Evolutionary conservation across 768 basidiomycete species (phyloP), one percentile per base, ranked within the genome.

Genomic region (Xanthoconium stramineum): DNA sequence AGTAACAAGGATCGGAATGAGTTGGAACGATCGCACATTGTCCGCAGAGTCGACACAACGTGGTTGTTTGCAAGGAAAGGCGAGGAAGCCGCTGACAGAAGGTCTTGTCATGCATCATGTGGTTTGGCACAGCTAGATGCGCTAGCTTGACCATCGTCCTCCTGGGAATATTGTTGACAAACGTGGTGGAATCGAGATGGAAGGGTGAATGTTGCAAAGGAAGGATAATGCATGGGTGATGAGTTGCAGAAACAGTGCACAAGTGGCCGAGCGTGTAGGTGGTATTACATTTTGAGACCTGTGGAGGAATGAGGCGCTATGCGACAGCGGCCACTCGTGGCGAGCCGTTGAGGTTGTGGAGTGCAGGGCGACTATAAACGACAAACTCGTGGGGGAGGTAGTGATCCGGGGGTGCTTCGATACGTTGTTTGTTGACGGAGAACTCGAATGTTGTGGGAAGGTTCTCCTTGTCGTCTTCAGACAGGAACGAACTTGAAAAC

Each of bases 391-490:
- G 87, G 4, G 89, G 89, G 55, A 89, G 81, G 70, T 78, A 88
- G 67, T 90, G 88, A 59, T 91, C 88, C 47, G 88, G 85, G 35
- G 83, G 76, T 53, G 77, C 76, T 67, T 89, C 89, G 58, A 81
- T 74, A 60, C 80, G 81, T 61, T 82, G 82, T 71, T 90, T 88
- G 74, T 84, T 88, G 64, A 89, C 71, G 56, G 84, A 78, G 53
- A 86, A 84, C 74, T 91, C 87, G 64, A 89, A 89, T 30, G 82
- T 78, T 45, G 83, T 78, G 24, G 83, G 79, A 53, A 84, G 73
- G 65, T 93, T 93, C 76, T 93, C 90, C 79, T 93, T 93, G 73
- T 91, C 86, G 58, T 84, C 84, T 50, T 86, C 84, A 66, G 69
- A 78, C 71, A 80, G 74, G 67, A 82, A 81, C 3, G 81, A 76